These are phyloP conservation scores for Irpex sp. DNA, from an alignment of 1,284 basidiomycete species.

Conservation along the genomic window DNA sequence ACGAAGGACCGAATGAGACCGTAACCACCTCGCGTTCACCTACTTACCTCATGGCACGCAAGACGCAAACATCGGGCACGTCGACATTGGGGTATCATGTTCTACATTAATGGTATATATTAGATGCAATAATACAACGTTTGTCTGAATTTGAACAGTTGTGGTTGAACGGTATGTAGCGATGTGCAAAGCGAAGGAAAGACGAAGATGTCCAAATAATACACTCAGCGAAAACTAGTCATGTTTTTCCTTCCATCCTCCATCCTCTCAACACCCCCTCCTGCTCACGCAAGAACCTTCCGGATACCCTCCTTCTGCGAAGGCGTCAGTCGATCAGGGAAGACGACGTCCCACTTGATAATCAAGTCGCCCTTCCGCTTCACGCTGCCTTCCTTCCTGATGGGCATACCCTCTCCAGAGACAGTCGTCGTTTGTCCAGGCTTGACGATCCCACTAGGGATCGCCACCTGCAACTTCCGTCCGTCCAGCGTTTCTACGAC, in stretches of 20 bases:
- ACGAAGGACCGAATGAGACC: too few relatives aligned
- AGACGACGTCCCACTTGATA: constrained; percentile 80
- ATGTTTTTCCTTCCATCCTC: not conserved
- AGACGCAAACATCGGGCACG: not conserved
- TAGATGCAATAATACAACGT: not conserved
- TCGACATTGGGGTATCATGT: constrained; percentile 7
- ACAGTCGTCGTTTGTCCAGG: constrained; percentile 75
- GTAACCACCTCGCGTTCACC: too few relatives aligned
- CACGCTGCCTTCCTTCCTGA: constrained; percentile 72
- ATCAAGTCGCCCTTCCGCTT: constrained; percentile 82
- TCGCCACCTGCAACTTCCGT: constrained; percentile 62
- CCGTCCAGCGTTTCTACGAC: constrained; percentile 77
- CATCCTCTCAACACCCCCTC: not conserved
- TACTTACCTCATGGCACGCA: too few relatives aligned
- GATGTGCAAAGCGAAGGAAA: constrained; percentile 5
- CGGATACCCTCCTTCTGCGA: constrained; percentile 78
- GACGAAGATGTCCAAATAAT: constrained; percentile 11
- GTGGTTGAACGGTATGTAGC: not conserved
- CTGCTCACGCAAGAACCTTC: constrained; percentile 50
- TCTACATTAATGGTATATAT: constrained; percentile 15
- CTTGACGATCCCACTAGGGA: constrained; percentile 74
- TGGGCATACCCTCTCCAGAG: constrained; percentile 86
- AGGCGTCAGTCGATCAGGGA: constrained; percentile 73
- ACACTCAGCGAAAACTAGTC: constrained; percentile 7
- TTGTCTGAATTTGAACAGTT: not conserved